phyloP scores from a whole-genome alignment of 2,329 filamentous ascomycete species.

The Pestalotiopsis sp. region DNA sequence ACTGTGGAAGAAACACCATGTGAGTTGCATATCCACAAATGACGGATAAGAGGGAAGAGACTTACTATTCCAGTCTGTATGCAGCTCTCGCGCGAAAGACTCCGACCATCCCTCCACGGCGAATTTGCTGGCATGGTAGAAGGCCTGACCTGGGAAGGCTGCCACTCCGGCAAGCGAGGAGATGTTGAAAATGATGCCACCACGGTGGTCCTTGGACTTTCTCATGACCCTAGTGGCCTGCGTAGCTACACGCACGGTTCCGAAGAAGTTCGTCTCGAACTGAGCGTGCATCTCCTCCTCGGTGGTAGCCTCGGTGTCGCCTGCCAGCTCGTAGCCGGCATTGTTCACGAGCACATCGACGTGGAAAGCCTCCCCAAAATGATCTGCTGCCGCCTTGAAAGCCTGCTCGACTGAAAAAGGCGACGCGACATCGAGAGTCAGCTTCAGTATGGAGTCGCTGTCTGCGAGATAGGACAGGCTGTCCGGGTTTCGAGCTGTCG shows the following conservation, averaged over 20 bases:
- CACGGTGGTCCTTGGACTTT: neutral
- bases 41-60: no score
- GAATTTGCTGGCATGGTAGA: slow-evolving; percentile 27
- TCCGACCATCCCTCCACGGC: slow-evolving; percentile 24
- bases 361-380: neutral
- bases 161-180: slow-evolving; percentile 21
- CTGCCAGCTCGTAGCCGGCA: slow-evolving; percentile 27
- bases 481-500: neutral
- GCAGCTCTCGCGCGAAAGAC: slow-evolving; percentile 21
- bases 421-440: neutral
- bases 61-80: slow-evolving; percentile 23
- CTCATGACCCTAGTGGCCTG: neutral
- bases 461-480: neutral
- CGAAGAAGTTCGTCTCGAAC: slow-evolving; percentile 5
- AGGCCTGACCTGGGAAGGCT: slow-evolving; percentile 22
- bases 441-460: neutral
- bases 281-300: neutral
- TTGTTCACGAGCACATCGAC: slow-evolving; percentile 42
- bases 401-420: neutral
- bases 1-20: no score
- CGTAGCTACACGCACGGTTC: neutral
- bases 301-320: neutral
- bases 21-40: no score
- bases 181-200: slow-evolving; percentile 23
- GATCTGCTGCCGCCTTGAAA: neutral